phyloP scores from a whole-genome alignment of 2,329 filamentous ascomycete species.

The Arthrobotrys musiformis region DNA sequence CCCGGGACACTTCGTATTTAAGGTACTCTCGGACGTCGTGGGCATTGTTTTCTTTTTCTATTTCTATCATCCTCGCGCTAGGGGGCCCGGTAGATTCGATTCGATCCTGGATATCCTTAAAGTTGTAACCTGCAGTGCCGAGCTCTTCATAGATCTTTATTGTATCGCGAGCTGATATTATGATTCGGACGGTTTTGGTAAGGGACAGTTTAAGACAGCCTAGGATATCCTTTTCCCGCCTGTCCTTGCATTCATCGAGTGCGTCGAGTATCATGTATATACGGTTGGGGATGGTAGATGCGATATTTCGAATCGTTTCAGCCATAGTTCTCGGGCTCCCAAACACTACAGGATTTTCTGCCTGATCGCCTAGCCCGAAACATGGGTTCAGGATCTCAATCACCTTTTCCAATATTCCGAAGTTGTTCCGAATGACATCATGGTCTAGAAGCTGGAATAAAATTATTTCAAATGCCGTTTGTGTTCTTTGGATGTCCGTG shows the following conservation, averaged over 20 bases:
- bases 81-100: background rate
- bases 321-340: background rate
- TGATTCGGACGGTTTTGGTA: background rate
- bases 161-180: conserved; percentile 24
- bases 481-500: conserved; percentile 9
- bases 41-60: conserved; percentile 2
- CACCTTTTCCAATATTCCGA: background rate
- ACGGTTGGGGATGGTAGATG: background rate
- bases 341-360: background rate
- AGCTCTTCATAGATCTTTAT: conserved; percentile 22
- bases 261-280: conserved; percentile 31
- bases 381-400: conserved; percentile 15
- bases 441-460: conserved; percentile 15
- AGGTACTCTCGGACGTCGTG: conserved; percentile 22
- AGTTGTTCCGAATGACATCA: background rate
- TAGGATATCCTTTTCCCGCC: background rate
- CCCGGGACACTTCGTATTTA: background rate
- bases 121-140: background rate
- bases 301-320: conserved; percentile 3
- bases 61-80: background rate
- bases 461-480: conserved; percentile 17
- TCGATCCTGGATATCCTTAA: background rate
- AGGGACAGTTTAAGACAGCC: background rate
- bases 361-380: background rate
- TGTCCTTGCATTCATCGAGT: conserved; percentile 38